Percentiles rank a stretch among this genome's conserved stretches.
These are phyloP conservation scores for Talaromyces sp. DNA, from an alignment of 2,329 filamentous ascomycete genomes.

Conservation along the genomic window DNA sequence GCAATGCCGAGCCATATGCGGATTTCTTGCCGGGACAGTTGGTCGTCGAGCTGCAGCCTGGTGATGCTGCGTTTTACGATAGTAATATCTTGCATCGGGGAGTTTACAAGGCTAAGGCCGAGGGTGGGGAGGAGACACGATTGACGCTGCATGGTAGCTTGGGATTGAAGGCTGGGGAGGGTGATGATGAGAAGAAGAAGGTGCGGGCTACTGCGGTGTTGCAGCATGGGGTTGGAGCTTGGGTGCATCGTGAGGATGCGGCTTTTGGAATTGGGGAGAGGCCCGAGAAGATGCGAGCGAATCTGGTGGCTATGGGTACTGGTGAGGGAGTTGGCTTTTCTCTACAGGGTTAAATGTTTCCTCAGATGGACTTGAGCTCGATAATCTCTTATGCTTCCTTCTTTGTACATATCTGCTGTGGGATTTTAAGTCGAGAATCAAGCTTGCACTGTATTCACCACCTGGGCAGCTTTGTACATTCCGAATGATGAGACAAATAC, in stretches of 20 bases:
- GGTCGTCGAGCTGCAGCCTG: slow-evolving; percentile 67
- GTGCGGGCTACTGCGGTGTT: slow-evolving; percentile 48
- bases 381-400: not conserved
- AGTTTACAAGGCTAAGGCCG: slow-evolving; percentile 43
- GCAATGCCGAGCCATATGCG: slow-evolving; percentile 68
- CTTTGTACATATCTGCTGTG: not conserved
- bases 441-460: too few relatives aligned
- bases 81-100: slow-evolving; percentile 74
- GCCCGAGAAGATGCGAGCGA: slow-evolving; percentile 48
- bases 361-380: too few relatives aligned
- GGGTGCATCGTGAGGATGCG: slow-evolving; percentile 47
- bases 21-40: slow-evolving; percentile 64
- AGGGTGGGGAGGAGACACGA: slow-evolving; percentile 39
- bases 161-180: slow-evolving; percentile 37
- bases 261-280: slow-evolving; percentile 41
- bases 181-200: slow-evolving; percentile 33
- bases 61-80: slow-evolving; percentile 85
- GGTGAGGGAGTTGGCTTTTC: slow-evolving; percentile 50
- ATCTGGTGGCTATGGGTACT: slow-evolving; percentile 49
- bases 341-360: slow-evolving; percentile 37
- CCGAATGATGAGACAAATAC: too few relatives aligned
- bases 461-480: too few relatives aligned
- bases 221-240: slow-evolving; percentile 51
- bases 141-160: slow-evolving; percentile 50
- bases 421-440: too few relatives aligned